These are phyloP conservation scores for Malassezia brasiliensis DNA, from an alignment of 1,284 basidiomycete species.

Conservation along the genomic window DNA sequence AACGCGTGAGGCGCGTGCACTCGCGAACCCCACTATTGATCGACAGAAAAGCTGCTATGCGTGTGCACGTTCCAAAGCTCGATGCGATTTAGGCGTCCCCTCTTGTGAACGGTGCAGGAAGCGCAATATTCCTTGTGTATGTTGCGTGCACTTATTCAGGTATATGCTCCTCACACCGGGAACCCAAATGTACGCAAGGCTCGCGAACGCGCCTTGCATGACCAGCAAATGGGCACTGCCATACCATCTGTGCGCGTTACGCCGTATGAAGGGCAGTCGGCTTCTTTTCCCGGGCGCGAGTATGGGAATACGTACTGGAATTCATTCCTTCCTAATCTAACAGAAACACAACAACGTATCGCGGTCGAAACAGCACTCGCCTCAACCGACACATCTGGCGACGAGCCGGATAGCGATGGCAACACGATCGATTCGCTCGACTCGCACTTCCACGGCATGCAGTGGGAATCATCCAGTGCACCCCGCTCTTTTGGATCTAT, in stretches of 20 bases:
- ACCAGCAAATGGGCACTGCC: neutral
- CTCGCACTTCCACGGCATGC: neutral
- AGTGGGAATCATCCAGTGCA: neutral
- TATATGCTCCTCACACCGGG: constrained; percentile 15
- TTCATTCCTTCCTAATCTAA: neutral
- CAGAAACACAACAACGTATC: neutral
- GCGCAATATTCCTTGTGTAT: constrained; percentile 9
- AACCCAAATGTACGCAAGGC: constrained; percentile 16
- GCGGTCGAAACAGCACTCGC: neutral
- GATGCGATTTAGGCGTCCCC: constrained; percentile 14
- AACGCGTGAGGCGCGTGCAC: constrained; percentile 10
- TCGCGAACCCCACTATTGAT: constrained; percentile 2
- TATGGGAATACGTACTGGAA: neutral
- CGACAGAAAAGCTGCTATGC: constrained; percentile 19
- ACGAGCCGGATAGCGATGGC: constrained; percentile 11
- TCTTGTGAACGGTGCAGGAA: constrained; percentile 12
- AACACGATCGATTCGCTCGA: constrained; percentile 13
- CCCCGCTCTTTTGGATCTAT: neutral
- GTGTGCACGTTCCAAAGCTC: constrained; percentile 13
- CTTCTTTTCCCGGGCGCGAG: neutral
- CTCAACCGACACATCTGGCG: constrained; percentile 9
- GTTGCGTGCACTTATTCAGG: neutral
- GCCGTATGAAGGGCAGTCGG: neutral
- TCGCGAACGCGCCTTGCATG: neutral
- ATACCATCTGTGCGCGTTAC: neutral